Evolutionary conservation across 2,329 filamentous ascomycete genomes (phyloP).

Genomic region (Fonsecaea pedrosoi): DNA sequence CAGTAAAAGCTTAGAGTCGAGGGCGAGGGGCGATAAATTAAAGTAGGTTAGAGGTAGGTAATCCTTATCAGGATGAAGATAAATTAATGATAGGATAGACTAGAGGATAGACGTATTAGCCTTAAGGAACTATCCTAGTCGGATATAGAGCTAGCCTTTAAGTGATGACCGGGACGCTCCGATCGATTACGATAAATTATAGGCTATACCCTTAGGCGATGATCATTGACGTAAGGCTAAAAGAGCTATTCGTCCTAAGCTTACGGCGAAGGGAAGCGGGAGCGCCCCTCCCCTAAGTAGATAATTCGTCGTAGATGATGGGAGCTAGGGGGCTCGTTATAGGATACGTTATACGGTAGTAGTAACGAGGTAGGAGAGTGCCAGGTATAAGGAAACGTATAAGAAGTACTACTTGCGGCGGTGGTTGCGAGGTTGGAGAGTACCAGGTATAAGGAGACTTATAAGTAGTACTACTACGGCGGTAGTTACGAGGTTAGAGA

Average conservation of each 20-base stretch:
- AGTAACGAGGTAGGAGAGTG: too few species aligned
- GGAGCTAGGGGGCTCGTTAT: background rate
- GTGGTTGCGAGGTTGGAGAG: too few species aligned
- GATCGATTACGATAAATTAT: background rate
- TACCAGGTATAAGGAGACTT: too few species aligned
- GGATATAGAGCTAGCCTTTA: conserved; percentile 23
- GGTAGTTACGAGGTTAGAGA: too few species aligned
- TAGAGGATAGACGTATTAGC: conserved; percentile 2
- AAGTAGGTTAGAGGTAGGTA: conserved; percentile 18
- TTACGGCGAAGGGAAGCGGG: conserved; percentile 10
- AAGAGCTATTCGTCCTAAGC: background rate
- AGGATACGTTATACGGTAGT: too few species aligned
- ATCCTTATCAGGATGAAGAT: background rate
- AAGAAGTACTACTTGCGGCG: too few species aligned
- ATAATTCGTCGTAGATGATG: conserved; percentile 16
- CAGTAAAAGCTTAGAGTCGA: background rate
- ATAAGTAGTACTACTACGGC: too few species aligned
- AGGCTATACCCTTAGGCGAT: background rate
- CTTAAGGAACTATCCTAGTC: conserved; percentile 11
- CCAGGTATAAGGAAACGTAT: too few species aligned
- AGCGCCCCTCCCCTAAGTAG: conserved; percentile 7
- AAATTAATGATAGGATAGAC: conserved; percentile 14
- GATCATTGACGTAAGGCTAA: conserved; percentile 8
- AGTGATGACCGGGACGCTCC: background rate
- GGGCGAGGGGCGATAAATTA: conserved; percentile 6